These are phyloP conservation scores for Silybum marianum DNA, from an alignment of 129 eudicot genomes.

Conservation along the genomic window DNA sequence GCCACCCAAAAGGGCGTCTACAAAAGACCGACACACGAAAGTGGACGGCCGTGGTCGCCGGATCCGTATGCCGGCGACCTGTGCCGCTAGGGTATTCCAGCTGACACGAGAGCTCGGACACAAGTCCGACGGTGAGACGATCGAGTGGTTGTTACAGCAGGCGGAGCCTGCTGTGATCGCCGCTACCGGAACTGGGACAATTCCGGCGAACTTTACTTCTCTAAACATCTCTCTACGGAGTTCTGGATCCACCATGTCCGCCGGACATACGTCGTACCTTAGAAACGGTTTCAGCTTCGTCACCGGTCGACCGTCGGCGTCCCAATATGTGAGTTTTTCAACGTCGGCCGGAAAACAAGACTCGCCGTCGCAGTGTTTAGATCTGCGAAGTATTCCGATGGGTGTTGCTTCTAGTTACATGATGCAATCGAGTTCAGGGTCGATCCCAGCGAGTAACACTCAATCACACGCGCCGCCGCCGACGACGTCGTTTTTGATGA, in stretches of 20 bases:
- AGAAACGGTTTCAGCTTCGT: constrained; percentile 35
- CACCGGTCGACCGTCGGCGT: constrained; percentile 14
- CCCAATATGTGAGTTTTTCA: constrained; percentile 18
- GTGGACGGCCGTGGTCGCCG: constrained; percentile 76
- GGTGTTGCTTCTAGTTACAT: constrained; percentile 30
- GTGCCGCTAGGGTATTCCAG: constrained; percentile 81
- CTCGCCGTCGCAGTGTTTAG: constrained; percentile 19
- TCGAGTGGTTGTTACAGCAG: constrained; percentile 53
- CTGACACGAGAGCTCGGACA: constrained; percentile 64
- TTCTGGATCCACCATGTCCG: constrained; percentile 60
- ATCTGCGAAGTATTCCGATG: constrained; percentile 23
- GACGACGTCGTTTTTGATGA: constrained; percentile 41
- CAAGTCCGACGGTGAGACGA: constrained; percentile 24
- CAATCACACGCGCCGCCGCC: constrained; percentile 31
- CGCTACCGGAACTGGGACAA: constrained; percentile 80
- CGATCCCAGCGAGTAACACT: constrained; percentile 47
- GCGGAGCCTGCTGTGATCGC: constrained; percentile 81
- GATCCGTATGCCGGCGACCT: constrained; percentile 77
- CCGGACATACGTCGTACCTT: constrained; percentile 32
- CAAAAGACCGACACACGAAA: constrained; percentile 68
- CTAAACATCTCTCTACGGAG: constrained; percentile 57
- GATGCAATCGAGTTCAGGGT: constrained; percentile 49
- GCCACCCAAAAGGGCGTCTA: constrained; percentile 44
- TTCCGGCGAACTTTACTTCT: constrained; percentile 68
- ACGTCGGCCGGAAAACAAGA: constrained; percentile 24